phyloP scores from a whole-genome alignment of 2,329 filamentous ascomycete species.

The Arthrobotrys iridis region DNA sequence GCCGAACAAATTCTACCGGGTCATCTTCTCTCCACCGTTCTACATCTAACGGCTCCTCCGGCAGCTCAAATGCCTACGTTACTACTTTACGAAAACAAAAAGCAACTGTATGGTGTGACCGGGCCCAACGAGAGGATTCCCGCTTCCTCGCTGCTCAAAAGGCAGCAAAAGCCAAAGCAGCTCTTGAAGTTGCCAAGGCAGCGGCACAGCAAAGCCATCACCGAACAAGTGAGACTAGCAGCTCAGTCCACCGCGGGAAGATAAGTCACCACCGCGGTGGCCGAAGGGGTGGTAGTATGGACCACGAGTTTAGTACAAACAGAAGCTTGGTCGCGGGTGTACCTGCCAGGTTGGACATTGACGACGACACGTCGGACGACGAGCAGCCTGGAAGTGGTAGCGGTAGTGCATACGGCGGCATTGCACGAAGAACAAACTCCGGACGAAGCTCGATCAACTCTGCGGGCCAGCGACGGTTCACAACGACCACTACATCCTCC shows the following conservation, averaged over 20 bases:
- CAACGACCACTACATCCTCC: conserved; percentile 32
- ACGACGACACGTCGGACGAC: conserved; percentile 51
- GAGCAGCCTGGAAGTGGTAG: conserved; percentile 48
- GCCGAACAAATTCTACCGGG: conserved; percentile 46
- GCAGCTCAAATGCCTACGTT: conserved; percentile 77
- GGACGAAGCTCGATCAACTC: conserved; percentile 53
- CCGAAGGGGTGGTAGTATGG: conserved; percentile 51
- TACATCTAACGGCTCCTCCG: conserved; percentile 46
- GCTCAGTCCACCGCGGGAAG: conserved; percentile 54
- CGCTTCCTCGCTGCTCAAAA: conserved; percentile 82
- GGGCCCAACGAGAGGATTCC: conserved; percentile 90
- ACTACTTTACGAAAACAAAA: conserved; percentile 97
- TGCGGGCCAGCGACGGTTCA: conserved; percentile 37
- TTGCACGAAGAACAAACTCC: conserved; percentile 44
- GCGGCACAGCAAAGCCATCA: conserved; percentile 41
- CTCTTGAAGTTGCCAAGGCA: conserved; percentile 73
- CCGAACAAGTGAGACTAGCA: conserved; percentile 49
- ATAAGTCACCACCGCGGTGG: conserved; percentile 48
- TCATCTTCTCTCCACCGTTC: conserved; percentile 42
- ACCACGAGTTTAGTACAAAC: conserved; percentile 56
- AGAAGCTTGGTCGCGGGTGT: conserved; percentile 52
- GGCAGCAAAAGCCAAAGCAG: conserved; percentile 85
- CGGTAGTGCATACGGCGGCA: conserved; percentile 41
- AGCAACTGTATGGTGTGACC: conserved; percentile 97
- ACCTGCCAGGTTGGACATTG: conserved; percentile 41